A percentile compares a stretch with the other conserved stretches of the same genome.
phyloP scores from a whole-genome alignment of 2,329 filamentous ascomycete species.

The Epichloe uncinata region DNA sequence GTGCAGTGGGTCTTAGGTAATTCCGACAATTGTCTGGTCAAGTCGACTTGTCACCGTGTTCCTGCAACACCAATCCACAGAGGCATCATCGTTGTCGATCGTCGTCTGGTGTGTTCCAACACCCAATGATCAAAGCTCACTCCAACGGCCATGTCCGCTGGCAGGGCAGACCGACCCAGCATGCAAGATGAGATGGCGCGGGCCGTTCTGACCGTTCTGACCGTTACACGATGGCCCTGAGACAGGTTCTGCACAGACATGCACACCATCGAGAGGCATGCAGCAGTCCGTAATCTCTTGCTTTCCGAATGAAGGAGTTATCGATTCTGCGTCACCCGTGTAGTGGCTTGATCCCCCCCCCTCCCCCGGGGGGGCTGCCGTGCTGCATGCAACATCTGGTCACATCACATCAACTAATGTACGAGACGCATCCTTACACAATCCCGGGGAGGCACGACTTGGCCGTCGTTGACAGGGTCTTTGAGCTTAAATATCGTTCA shows the following conservation, averaged over 20 bases:
- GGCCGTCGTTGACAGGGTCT: too few species aligned
- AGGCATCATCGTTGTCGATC: not conserved
- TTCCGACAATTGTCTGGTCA: too few species aligned
- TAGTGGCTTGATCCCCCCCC: not conserved
- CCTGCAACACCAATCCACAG: rapidly evolving
- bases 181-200: not conserved
- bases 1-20: too few species aligned
- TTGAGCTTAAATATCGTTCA: not conserved
- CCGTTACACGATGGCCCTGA: not conserved
- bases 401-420: too few species aligned
- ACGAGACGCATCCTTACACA: too few species aligned
- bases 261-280: not conserved
- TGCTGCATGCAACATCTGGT: not conserved
- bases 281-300: not conserved
- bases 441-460: too few species aligned
- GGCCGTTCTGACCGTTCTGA: not conserved
- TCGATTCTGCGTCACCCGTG: not conserved
- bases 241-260: not conserved
- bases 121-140: not conserved
- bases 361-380: not conserved
- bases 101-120: not conserved
- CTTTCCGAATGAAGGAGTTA: not conserved
- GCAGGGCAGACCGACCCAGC: too few species aligned
- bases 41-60: too few species aligned
- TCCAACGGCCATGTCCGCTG: too few species aligned